Base-by-base conservation (phyloP, 2,329 filamentous ascomycete species). In the Ophidiomyces ophidiicola region DNA sequence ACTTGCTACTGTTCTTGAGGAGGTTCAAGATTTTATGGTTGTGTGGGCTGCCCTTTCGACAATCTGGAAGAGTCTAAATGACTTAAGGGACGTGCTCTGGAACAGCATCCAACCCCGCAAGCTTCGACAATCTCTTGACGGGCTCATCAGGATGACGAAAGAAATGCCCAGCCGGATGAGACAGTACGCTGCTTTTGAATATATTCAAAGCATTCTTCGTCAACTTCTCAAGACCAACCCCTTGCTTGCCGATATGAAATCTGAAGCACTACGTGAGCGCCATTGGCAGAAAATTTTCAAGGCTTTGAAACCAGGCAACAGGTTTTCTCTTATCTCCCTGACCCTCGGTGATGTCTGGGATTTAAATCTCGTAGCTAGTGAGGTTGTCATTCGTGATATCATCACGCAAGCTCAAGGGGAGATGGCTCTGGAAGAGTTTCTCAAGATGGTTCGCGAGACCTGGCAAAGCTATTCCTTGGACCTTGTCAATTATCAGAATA, bases 281-380 rank as follows among this genome's bases (percentile, higher is more conserved):
- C 90, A 99, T 57, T 99, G 90, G 90, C 77, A 81, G 44, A 94
- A 92, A 64, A 94, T 98, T 35, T 98, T 92, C 74, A 98, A 96
- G 65, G 78, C 84, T 36, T 72, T 99, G 47, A 90, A 82, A 58
- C 90, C 90, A 1, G 82, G 82, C 43, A 92, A 93, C 62, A 78
- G 90, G 31, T 96, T 96, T 62, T 96, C 87, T 0, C 80, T 87
- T 5, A 80, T 90, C 23, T 88, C 87, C 0, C 85, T 96, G 75
- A 94, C 86, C 0, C 73, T 99, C n/a, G 90, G 90, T 39, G 88
- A 96, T 59, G 90, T 98, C 2, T 99, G 90, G 90, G 90, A 98
- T 55, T 72, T 99, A 24, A 88, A 96, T 52, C 76, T 96, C 21
- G 76, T 82, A 23, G 77, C 85, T 3, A 93, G 82, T 45, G 90